phyloP scores from a whole-genome alignment of 306 rosid genomes.

The Acacia crassicarpa region DNA sequence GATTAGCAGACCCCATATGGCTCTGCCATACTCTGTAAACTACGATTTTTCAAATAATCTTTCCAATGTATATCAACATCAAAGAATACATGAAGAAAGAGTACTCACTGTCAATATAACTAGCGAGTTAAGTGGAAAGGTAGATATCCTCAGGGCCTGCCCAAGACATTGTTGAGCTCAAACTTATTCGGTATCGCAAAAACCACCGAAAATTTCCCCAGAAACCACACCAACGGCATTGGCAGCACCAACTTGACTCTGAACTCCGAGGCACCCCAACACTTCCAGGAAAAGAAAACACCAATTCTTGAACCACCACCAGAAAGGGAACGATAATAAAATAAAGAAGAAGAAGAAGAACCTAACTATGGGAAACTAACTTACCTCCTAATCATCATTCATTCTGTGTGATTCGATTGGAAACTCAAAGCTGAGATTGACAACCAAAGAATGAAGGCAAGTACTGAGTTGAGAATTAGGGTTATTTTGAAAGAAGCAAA shows the following conservation, averaged over 20 bases:
- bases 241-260: conserved; percentile 50
- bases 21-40: not conserved
- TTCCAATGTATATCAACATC: not conserved
- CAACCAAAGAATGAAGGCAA: too few species aligned
- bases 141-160: conserved; percentile 90
- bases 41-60: not conserved
- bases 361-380: conserved; percentile 18
- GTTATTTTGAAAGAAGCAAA: too few species aligned
- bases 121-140: conserved; percentile 97
- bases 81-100: conserved; percentile 23
- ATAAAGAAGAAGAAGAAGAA: not conserved
- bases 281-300: conserved; percentile 23
- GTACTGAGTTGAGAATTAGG: too few species aligned
- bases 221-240: conserved; percentile 65
- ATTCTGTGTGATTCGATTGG: too few species aligned
- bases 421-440: too few species aligned
- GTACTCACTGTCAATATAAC: conserved; percentile 86
- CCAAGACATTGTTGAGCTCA: conserved; percentile 72
- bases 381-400: too few species aligned
- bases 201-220: conserved; percentile 49
- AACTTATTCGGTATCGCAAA: conserved; percentile 52
- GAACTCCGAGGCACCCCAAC: conserved; percentile 19
- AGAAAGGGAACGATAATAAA: not conserved
- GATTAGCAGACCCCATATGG: not conserved
- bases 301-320: not conserved